Conservation (phyloP, 2,329 filamentous ascomycete genomes). For the Orbilia javanica region DNA sequence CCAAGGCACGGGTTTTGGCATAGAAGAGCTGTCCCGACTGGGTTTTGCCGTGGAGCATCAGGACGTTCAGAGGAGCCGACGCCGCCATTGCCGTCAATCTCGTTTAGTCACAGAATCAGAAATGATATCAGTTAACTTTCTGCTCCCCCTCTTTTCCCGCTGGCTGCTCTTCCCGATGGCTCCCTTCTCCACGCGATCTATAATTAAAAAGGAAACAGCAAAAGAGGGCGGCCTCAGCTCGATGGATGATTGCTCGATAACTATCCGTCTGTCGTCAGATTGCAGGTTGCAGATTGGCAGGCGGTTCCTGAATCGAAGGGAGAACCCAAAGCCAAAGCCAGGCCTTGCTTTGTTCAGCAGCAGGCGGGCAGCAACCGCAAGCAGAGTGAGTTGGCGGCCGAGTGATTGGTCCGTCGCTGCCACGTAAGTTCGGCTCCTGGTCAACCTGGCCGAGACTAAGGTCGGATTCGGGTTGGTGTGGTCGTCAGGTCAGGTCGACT, state of each 20-base stretch:
- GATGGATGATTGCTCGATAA: not conserved
- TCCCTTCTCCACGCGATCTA: conserved; percentile 32
- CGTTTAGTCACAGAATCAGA: too few relatives aligned
- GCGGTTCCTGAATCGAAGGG: conserved; percentile 50
- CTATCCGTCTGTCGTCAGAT: conserved; percentile 15
- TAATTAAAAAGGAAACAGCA: too few relatives aligned
- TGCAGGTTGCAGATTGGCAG: not conserved
- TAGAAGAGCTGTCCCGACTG: conserved; percentile 75
- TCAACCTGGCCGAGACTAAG: not conserved
- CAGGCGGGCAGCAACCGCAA: not conserved
- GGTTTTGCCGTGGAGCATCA: conserved; percentile 70
- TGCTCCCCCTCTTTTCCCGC: not conserved
- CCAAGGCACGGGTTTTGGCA: conserved; percentile 75
- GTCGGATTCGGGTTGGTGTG: not conserved
- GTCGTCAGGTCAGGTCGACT: conserved; percentile 14
- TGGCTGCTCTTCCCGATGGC: too few relatives aligned
- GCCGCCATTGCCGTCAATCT: conserved; percentile 33
- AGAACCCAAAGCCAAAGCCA: too few relatives aligned
- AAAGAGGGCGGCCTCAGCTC: too few relatives aligned
- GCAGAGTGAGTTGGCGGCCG: conserved; percentile 34
- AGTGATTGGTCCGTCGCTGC: conserved; percentile 49
- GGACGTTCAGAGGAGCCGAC: conserved; percentile 56
- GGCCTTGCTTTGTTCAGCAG: not conserved
- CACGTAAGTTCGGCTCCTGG: conserved; percentile 44
- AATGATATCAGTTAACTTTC: too few relatives aligned